Conservation (phyloP, 1,284 basidiomycete genomes). For the Cryptococcus deneoformans region DNA sequence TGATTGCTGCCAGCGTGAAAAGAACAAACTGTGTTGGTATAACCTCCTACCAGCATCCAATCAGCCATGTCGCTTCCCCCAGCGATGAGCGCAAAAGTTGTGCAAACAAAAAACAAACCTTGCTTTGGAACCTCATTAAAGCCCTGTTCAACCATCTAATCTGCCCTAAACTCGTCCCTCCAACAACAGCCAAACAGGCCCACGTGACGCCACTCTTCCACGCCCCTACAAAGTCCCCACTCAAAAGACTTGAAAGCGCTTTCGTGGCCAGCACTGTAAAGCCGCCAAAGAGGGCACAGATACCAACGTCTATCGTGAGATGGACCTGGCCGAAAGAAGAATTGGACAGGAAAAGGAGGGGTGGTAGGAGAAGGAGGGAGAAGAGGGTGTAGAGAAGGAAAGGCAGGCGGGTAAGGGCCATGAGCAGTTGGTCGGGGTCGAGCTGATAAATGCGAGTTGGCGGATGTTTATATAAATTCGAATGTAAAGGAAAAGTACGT, state of each 20-base stretch:
- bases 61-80: not conserved
- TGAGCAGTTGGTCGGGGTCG: constrained; percentile 64
- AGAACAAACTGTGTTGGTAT: constrained; percentile 95
- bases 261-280: constrained; percentile 96
- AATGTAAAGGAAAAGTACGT: constrained; percentile 9
- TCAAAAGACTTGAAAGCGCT: constrained; percentile 80
- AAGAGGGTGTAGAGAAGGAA: constrained; percentile 72
- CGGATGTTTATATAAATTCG: not conserved
- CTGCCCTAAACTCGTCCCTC: constrained; percentile 80
- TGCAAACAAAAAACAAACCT: constrained; percentile 51
- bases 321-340: constrained; percentile 65
- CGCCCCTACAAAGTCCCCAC: constrained; percentile 68
- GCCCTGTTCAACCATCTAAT: constrained; percentile 88
- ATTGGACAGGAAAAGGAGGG: constrained; percentile 59
- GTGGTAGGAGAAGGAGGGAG: constrained; percentile 58
- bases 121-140: constrained; percentile 82
- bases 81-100: too few relatives aligned
- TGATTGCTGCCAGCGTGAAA: constrained; percentile 64
- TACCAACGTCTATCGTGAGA: constrained; percentile 81
- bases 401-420: constrained; percentile 64
- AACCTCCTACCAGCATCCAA: constrained; percentile 59
- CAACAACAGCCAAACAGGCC: constrained; percentile 65
- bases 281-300: constrained; percentile 61
- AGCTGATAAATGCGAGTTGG: constrained; percentile 31
- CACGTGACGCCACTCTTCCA: constrained; percentile 77